phyloP scores from a whole-genome alignment of 2,329 filamentous ascomycete species.

The Epichloe festucae region DNA sequence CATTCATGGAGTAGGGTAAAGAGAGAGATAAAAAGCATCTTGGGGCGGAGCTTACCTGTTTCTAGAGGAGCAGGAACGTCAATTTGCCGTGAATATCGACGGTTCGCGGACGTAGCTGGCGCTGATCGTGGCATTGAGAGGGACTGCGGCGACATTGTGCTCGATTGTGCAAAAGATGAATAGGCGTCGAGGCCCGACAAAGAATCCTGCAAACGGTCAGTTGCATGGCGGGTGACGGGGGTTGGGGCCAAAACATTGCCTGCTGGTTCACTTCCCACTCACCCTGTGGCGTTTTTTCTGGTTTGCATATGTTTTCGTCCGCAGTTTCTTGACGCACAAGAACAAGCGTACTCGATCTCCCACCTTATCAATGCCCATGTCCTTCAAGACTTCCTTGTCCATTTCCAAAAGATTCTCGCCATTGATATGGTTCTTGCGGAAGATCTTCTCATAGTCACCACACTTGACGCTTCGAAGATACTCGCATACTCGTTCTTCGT shows the following conservation, averaged over 20 bases:
- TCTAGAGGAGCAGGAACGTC: constrained; percentile 33
- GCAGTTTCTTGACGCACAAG: constrained; percentile 69
- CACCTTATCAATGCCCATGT: constrained; percentile 97
- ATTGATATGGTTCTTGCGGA: constrained; percentile 89
- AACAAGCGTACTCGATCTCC: constrained; percentile 90
- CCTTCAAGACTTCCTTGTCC: constrained; percentile 90
- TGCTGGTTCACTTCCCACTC: constrained; percentile 20
- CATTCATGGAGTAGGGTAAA: constrained; percentile 49
- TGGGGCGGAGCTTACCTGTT: constrained; percentile 29
- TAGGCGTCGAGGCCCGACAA: constrained; percentile 64
- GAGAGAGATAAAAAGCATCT: constrained; percentile 20
- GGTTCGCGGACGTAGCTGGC: constrained; percentile 29
- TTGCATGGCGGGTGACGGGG: background rate
- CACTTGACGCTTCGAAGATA: constrained; percentile 89
- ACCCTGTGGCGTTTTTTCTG: constrained; percentile 80
- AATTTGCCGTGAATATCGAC: constrained; percentile 52
- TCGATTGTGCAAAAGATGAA: constrained; percentile 25
- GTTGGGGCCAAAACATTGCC: background rate
- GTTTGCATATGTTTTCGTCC: constrained; percentile 63
- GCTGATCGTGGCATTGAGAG: constrained; percentile 39
- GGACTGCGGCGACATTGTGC: constrained; percentile 37
- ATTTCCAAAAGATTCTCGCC: constrained; percentile 94
- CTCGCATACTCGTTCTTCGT: constrained; percentile 81
- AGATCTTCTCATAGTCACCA: constrained; percentile 82
- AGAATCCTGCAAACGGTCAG: constrained; percentile 49